These are phyloP conservation scores for Yarrowia bubula DNA, from an alignment of 805 yeast genomes.

Conservation along the genomic window DNA sequence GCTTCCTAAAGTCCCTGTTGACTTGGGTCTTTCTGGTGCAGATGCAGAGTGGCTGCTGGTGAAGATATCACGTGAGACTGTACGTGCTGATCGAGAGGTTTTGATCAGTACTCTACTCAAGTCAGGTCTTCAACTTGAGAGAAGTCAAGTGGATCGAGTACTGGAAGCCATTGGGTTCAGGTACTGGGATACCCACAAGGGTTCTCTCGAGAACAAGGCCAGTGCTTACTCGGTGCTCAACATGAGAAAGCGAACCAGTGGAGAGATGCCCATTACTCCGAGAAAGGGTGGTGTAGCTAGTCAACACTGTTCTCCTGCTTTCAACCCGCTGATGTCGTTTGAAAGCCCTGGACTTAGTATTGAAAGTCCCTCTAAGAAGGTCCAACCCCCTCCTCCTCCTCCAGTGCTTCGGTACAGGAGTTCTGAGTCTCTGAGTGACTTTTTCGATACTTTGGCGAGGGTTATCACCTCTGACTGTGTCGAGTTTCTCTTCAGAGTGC, in stretches of 20 bases:
- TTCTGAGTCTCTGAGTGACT: background rate
- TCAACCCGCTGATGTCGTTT: background rate
- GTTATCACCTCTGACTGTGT: background rate
- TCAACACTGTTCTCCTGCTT: background rate
- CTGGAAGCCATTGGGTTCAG: background rate
- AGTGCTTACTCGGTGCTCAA: conserved; percentile 9
- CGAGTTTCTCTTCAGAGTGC: conserved; percentile 1
- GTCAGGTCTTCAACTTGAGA: background rate
- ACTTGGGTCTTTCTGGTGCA: background rate
- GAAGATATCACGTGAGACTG: background rate
- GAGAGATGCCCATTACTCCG: background rate
- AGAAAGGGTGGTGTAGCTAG: background rate
- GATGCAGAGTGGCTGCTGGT: conserved; percentile 6
- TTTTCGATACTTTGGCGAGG: background rate
- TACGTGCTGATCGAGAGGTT: background rate
- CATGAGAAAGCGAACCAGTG: background rate
- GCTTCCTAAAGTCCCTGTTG: background rate
- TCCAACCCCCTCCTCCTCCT: background rate
- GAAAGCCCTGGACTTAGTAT: background rate
- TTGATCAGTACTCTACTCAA: background rate
- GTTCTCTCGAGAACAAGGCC: background rate
- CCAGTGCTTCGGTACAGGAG: background rate
- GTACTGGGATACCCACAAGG: conserved; percentile 10
- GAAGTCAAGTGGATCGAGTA: background rate
- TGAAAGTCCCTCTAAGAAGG: background rate